Conservation (phyloP, 345 rosid genomes). For the Eucalyptus cloeziana region DNA sequence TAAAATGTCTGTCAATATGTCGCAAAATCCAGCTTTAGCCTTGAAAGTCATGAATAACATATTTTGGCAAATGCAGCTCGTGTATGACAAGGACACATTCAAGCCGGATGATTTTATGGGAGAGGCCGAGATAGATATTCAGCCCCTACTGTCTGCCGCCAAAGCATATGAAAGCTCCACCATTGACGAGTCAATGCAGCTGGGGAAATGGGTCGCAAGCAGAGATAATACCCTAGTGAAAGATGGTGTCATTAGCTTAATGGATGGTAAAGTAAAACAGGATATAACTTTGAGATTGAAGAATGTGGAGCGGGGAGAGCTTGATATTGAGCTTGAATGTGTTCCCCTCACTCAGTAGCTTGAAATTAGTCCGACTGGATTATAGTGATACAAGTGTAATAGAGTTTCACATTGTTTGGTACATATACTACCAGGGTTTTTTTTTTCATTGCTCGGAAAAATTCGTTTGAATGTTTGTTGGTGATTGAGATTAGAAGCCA, state of each 20-base stretch:
- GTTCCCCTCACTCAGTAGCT: slow-evolving; percentile 77
- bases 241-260: slow-evolving; percentile 57
- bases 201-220: slow-evolving; percentile 71
- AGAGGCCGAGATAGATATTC: slow-evolving; percentile 95
- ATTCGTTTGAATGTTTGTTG: neutral
- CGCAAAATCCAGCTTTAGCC: neutral
- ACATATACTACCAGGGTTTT: neutral
- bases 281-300: slow-evolving; percentile 68
- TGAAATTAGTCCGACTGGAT: neutral
- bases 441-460: neutral
- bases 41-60: neutral
- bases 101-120: slow-evolving; percentile 92
- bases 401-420: neutral
- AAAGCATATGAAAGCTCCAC: slow-evolving; percentile 55
- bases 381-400: neutral
- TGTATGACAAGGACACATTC: slow-evolving; percentile 87
- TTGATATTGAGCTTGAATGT: slow-evolving; percentile 87
- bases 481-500: neutral
- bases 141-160: slow-evolving; percentile 78
- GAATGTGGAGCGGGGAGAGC: slow-evolving; percentile 82
- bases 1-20: neutral
- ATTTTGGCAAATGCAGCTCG: slow-evolving; percentile 32
- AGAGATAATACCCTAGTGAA: slow-evolving; percentile 58
- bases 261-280: slow-evolving; percentile 80
- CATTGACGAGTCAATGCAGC: slow-evolving; percentile 45